Evolutionary conservation across 2,329 filamentous ascomycete species (phyloP).

Genomic region (Fusarium verticillioides): DNA sequence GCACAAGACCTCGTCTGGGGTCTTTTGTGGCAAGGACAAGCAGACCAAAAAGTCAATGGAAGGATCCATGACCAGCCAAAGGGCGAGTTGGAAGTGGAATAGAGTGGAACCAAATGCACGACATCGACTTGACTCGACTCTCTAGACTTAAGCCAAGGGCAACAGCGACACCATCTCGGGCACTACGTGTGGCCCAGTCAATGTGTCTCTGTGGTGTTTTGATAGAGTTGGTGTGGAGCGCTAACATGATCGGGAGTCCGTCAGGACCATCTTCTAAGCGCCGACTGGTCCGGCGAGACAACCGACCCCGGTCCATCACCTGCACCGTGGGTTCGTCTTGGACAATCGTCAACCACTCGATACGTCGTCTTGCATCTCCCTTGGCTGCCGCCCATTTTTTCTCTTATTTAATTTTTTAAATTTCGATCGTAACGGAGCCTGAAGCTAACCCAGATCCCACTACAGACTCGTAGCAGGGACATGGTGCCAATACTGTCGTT

Average conservation of each 20-base stretch:
- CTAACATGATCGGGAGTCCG: conserved; percentile 37
- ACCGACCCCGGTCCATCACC: conserved; percentile 50
- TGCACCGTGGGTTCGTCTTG: conserved; percentile 42
- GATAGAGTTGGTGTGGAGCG: conserved; percentile 40
- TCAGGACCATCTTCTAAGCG: conserved; percentile 47
- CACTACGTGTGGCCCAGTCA: conserved; percentile 34
- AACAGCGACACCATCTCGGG: conserved; percentile 31
- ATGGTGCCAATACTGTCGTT: conserved; percentile 17
- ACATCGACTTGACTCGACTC: conserved; percentile 59
- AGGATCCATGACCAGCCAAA: neutral
- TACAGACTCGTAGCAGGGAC: conserved; percentile 6
- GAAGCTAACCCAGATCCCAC: conserved; percentile 23
- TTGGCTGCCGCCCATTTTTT: conserved; percentile 36
- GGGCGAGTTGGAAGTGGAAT: conserved; percentile 1
- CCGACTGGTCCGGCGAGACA: conserved; percentile 49
- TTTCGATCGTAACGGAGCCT: conserved; percentile 21
- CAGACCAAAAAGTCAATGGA: conserved; percentile 5
- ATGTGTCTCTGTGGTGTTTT: conserved; percentile 29
- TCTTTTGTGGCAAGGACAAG: conserved; percentile 45
- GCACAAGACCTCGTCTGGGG: conserved; percentile 45
- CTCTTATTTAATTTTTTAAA: conserved; percentile 13
- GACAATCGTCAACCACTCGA: conserved; percentile 43
- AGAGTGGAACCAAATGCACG: conserved; percentile 44
- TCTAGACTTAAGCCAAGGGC: neutral
- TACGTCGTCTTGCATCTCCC: conserved; percentile 27